Evolutionary conservation across 1,139 yeast genomes (phyloP), one percentile per base, ranked within the genome.

Genomic region (Blastobotrys ciferrii): DNA sequence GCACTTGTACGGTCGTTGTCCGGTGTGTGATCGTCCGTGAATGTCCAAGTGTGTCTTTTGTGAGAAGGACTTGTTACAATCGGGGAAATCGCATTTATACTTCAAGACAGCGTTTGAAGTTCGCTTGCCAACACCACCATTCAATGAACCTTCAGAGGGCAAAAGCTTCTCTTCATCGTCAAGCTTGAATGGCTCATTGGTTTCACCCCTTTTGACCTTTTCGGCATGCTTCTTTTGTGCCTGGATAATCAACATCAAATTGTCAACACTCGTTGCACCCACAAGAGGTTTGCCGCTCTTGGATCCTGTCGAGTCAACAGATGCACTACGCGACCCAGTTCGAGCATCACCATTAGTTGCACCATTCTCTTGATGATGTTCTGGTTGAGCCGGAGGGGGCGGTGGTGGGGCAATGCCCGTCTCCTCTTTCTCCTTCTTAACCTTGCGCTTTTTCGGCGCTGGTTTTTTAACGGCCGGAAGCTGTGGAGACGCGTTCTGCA

Each of bases 11-110:
- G 73, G 74, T 44, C 70, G 55, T 48, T 67, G 70, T 25, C 97
- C 97, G 1, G 96, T 89, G 62, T 91, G 97, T 20, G 89, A 73
- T 54, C 97, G 74, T 58, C 84, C 73, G 70, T 91, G 98, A 1
- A 96, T 88, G 55, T 95, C 76, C 61, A 91, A 72, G 66, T 91
- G 92, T 13, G 97, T 96, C 55, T 95, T 95, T 65, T 91, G 98
- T 0, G 95, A 86, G 61, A 91, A 91, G 50, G 84, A 72, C 67
- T 88, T 88, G 50, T 81, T 84, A 57, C 85, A 91, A 36, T 64
- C 69, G 1, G 68, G 70, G 62, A 74, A 86, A 5, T 75, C 73
- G 65, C 98, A 91, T 63, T 79, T 83, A 67, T 82, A 88, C 50
- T 62, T 63, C 39, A 59, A 55, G 39, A 54, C 53, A 13, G 58